A percentile compares a stretch with the other conserved stretches of the same genome.
phyloP scores from a whole-genome alignment of 2,329 filamentous ascomycete genomes.

The Claviceps spartinae region DNA sequence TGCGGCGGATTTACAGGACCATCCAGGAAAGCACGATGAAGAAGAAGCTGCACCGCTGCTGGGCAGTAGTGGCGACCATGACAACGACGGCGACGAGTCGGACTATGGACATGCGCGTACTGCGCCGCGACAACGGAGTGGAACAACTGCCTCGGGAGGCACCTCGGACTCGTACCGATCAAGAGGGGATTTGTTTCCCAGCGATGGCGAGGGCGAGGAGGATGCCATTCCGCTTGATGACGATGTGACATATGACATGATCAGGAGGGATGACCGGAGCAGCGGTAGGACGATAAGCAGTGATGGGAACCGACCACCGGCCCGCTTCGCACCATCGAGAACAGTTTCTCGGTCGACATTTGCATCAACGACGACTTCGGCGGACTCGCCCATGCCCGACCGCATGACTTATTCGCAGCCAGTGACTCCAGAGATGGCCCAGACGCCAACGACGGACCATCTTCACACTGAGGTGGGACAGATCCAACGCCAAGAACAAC shows the following conservation, averaged over 20 bases:
- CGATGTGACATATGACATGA: constrained; percentile 75
- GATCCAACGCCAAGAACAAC: constrained; percentile 33
- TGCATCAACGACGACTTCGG: constrained; percentile 27
- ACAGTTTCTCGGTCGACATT: constrained; percentile 47
- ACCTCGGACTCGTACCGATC: constrained; percentile 81
- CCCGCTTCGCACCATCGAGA: constrained; percentile 26
- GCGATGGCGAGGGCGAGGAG: constrained; percentile 73
- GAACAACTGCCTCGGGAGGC: constrained; percentile 64
- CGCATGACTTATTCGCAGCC: constrained; percentile 17
- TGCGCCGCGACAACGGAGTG: constrained; percentile 47
- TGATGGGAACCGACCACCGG: constrained; percentile 40
- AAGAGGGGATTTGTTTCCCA: constrained; percentile 79
- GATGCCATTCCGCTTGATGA: constrained; percentile 89
- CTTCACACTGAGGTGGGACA: constrained; percentile 39
- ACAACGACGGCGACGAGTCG: constrained; percentile 16
- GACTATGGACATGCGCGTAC: constrained; percentile 16
- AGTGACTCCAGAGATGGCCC: constrained; percentile 23
- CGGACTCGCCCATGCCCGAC: constrained; percentile 16
- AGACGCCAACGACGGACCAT: constrained; percentile 35
- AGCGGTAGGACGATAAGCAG: constrained; percentile 43
- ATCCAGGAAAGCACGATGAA: constrained; percentile 45
- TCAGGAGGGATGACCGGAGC: constrained; percentile 61
- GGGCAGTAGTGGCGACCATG: constrained; percentile 12
- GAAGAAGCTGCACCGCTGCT: constrained; percentile 61
- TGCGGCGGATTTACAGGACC: constrained; percentile 78